Evolutionary conservation across 2,329 filamentous ascomycete genomes (phyloP), one percentile per base, ranked within the genome.

Genomic region (Coleophoma cylindrospora): DNA sequence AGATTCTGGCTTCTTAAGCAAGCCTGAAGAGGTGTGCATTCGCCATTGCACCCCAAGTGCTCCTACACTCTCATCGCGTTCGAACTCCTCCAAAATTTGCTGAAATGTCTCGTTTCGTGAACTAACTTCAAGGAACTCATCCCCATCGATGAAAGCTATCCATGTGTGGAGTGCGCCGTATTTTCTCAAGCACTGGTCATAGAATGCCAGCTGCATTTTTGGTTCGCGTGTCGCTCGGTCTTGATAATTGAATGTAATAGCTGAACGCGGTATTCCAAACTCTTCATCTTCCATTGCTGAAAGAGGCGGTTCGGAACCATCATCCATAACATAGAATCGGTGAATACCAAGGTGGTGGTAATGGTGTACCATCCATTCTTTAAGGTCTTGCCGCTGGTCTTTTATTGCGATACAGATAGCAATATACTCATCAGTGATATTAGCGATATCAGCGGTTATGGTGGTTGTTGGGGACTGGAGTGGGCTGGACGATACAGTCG

Each of bases 11-110:
- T 63, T 60, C 13, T 47, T 56, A 8, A 64, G 52, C 8, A 60
- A 56, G 15, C 57, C 57, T 36, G 59, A 59, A 7, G 62, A 62
- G 33, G 54, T 64, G 52, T 68, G 66, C 33, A 62, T 58, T 43
- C 57, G 56, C 63, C 66, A 66, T 51, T 65, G 65, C 13, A 68
- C 51, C 11, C 58, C 64, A 2, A 68, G 49, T 7, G 63, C 64
- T 15, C 64, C 65, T 19, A 65, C 57, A 6, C 49, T 53, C 11
- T 57, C 50, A 34, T 61, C 48, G 3, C 54, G 45, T 45, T 65
- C 60, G 19, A 64, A 59, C 4, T 37, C 51, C 34, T 52, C 53
- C 22, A 68, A 53, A 11, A 68, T 49, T 3, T 59, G 54, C 12
- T 53, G 50, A 3, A 66, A 46, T 0, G 58, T 64, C 43, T 65